Percentiles rank a stretch among this genome's conserved stretches.
These are phyloP conservation scores for Chionographis japonica DNA, from an alignment of 106 monocot genomes.

Conservation along the genomic window DNA sequence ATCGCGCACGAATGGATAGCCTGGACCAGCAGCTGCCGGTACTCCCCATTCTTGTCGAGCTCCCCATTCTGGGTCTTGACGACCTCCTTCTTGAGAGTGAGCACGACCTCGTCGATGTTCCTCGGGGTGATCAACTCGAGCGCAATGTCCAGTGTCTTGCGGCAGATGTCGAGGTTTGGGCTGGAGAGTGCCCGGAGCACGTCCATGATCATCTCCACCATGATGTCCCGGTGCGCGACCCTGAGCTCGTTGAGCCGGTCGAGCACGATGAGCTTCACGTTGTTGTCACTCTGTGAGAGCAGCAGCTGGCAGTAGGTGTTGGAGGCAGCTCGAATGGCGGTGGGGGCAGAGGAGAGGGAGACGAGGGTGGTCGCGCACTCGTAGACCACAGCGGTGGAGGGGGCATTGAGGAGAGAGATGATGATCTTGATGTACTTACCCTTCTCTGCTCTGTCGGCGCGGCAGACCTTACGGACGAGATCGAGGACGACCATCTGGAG, in stretches of 20 bases:
- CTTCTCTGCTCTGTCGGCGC: constrained; percentile 27
- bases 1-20: constrained; percentile 46
- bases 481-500: constrained; percentile 39
- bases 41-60: too few relatives aligned
- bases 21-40: constrained; percentile 10
- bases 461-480: constrained; percentile 17
- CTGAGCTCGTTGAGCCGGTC: constrained; percentile 40
- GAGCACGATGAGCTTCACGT: constrained; percentile 48
- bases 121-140: constrained; percentile 36
- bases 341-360: constrained; percentile 44
- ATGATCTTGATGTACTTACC: constrained; percentile 45
- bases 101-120: constrained; percentile 40
- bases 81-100: constrained; percentile 15
- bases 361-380: constrained; percentile 45
- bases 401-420: constrained; percentile 13
- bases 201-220: constrained; percentile 50
- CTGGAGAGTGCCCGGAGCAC: constrained; percentile 36
- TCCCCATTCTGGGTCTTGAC: constrained; percentile 31
- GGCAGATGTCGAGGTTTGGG: constrained; percentile 42
- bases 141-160: constrained; percentile 42
- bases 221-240: constrained; percentile 28
- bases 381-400: constrained; percentile 27
- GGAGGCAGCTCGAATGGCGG: constrained; percentile 36
- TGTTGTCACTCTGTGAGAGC: constrained; percentile 38
- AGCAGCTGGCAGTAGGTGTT: constrained; percentile 47